Evolutionary conservation across 2,329 filamentous ascomycete species (phyloP).

Genomic region (Neocucurbitaria cava): DNA sequence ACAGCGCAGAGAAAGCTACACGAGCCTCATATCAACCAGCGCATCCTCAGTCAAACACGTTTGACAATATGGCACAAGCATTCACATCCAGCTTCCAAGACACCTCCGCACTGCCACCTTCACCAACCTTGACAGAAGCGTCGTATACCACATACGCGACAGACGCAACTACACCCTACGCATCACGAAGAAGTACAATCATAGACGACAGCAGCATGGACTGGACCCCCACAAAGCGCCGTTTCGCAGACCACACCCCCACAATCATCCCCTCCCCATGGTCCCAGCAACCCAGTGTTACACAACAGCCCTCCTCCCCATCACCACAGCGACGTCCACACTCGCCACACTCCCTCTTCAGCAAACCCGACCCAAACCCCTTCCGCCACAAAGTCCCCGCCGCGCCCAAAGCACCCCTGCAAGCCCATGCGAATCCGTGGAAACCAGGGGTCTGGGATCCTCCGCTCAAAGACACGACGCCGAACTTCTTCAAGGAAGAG

Average conservation of each 20-base stretch:
- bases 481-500: constrained; percentile 60
- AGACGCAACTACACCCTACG: constrained; percentile 33
- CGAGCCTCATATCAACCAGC: constrained; percentile 33
- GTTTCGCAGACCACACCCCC: constrained; percentile 10
- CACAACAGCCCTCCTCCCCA: constrained; percentile 10
- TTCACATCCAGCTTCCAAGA: constrained; percentile 51
- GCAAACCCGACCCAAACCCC: constrained; percentile 54
- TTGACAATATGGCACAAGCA: constrained; percentile 44
- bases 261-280: constrained; percentile 31
- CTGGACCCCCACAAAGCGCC: constrained; percentile 65
- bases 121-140: constrained; percentile 37
- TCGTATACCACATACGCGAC: constrained; percentile 34
- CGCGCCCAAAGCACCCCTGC: constrained; percentile 71
- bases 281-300: constrained; percentile 8
- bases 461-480: constrained; percentile 58
- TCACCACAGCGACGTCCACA: constrained; percentile 8
- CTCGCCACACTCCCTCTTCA: constrained; percentile 31
- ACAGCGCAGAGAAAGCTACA: constrained; percentile 23
- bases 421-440: constrained; percentile 67
- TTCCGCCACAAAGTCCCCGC: constrained; percentile 76
- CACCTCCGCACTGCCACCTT: constrained; percentile 34
- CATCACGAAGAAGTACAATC: constrained; percentile 11
- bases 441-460: constrained; percentile 55
- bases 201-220: constrained; percentile 73
- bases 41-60: constrained; percentile 37